Evolutionary conservation across 345 rosid genomes (phyloP).

Genomic region (Pugionium cornutum): DNA sequence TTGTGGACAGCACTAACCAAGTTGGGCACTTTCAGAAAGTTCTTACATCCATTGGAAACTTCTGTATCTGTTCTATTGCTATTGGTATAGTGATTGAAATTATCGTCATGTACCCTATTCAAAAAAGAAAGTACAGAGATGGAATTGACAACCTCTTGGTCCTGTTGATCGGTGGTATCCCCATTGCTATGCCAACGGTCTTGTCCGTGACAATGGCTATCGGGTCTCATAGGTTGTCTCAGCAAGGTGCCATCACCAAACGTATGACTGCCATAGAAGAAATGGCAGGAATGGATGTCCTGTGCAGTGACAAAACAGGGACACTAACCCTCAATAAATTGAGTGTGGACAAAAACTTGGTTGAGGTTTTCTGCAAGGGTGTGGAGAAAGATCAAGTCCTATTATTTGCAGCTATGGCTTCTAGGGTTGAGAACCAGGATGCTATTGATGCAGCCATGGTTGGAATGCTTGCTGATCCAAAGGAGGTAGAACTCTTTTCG

Average conservation of each 20-base stretch:
- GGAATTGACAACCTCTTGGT: slow-evolving; percentile 84
- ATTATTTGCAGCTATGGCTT: slow-evolving; percentile 44
- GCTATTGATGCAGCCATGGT: slow-evolving; percentile 55
- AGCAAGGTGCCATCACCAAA: slow-evolving; percentile 49
- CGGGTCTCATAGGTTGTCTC: slow-evolving; percentile 44
- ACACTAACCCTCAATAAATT: slow-evolving; percentile 45
- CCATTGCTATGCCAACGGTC: slow-evolving; percentile 97
- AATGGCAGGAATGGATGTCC: slow-evolving; percentile 48
- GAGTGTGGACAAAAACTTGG: slow-evolving; percentile 46
- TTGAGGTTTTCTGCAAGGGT: slow-evolving; percentile 45
- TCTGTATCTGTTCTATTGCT: slow-evolving; percentile 53
- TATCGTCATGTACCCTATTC: slow-evolving; percentile 55
- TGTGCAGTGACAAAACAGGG: slow-evolving; percentile 58
- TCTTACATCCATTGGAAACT: slow-evolving; percentile 57
- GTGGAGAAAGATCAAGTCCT: slow-evolving; percentile 46
- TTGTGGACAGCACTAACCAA: slow-evolving; percentile 50
- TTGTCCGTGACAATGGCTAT: slow-evolving; percentile 64
- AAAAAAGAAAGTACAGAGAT: slow-evolving; percentile 52
- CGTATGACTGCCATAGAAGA: slow-evolving; percentile 50
- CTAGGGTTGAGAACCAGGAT: slow-evolving; percentile 47
- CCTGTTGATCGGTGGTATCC: slow-evolving; percentile 93
- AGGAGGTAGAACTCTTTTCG: slow-evolving; percentile 36
- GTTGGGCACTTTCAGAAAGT: slow-evolving; percentile 50
- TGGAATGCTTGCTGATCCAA: slow-evolving; percentile 52
- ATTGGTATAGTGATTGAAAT: slow-evolving; percentile 50